Percentiles rank a stretch among this genome's conserved stretches.
Conservation (phyloP, 192 early-diverging fungal species). For the Allomyces arbusculus region DNA sequence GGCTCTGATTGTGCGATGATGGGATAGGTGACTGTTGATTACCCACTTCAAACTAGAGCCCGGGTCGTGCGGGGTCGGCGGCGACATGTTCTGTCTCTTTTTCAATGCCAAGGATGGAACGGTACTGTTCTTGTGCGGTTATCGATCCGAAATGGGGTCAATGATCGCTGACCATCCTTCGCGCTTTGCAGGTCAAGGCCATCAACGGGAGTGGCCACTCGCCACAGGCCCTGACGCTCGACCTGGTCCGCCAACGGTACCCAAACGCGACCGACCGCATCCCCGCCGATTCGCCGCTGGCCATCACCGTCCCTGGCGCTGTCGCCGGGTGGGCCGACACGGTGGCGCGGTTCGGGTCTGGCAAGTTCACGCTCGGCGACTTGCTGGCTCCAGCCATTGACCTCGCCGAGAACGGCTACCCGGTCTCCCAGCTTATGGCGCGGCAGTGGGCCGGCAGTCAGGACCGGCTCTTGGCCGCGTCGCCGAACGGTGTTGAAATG, state of each 20-base stretch:
- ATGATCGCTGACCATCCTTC: too few relatives aligned
- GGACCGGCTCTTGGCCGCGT: conserved; percentile 2
- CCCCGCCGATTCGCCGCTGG: conserved; percentile 18
- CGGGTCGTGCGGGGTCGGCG: neutral
- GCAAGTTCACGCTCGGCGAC: conserved; percentile 25
- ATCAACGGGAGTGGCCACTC: conserved; percentile 25
- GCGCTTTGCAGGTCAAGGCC: neutral
- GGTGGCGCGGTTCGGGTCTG: conserved; percentile 37
- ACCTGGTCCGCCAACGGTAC: conserved; percentile 12
- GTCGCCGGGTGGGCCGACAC: conserved; percentile 54
- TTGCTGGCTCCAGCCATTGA: conserved; percentile 45
- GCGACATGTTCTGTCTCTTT: neutral
- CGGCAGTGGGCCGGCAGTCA: conserved; percentile 10
- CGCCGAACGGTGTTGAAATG: conserved; percentile 25
- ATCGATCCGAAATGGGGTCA: too few relatives aligned
- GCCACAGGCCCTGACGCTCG: conserved; percentile 31
- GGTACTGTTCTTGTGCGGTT: neutral
- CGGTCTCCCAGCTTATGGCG: conserved; percentile 26
- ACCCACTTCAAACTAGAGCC: neutral
- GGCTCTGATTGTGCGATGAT: too few relatives aligned
- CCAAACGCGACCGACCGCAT: conserved; percentile 10
- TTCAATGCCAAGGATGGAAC: neutral
- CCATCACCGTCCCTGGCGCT: conserved; percentile 53
- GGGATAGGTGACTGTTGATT: too few relatives aligned
- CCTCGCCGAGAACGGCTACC: conserved; percentile 46